Base-by-base conservation (phyloP, 306 rosid species). In the Corylus americana region DNA sequence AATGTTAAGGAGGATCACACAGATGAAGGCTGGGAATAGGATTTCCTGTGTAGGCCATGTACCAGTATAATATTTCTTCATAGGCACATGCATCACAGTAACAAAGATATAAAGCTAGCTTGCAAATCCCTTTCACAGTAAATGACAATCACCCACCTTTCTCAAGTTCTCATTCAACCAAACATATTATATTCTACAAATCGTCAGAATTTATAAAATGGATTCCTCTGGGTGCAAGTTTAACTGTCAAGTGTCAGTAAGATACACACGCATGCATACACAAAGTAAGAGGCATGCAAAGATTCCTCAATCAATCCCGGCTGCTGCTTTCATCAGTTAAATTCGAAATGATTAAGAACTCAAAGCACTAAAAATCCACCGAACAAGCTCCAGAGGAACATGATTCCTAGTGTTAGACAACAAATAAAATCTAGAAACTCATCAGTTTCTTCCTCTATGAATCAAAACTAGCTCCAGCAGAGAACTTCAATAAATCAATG, bases 401-500 rank as follows among this genome's bases (percentile, higher is more conserved):
- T 39, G 55, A 55, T 17, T 55, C 61, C 71, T 64, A 72, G 51
- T 42, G 75, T 76, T 68, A 57, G 75, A 71, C 70, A 55, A 76
- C 76, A 67, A 67, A 70, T 3, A 17, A 77, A 77, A 66, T 74
- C 82, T 35, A 70, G 68, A 74, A 49, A 54, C 77, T 68, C 85
- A 82, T 81, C 77, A 61, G 83, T 81, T 44, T 70, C 77, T 44
- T 70, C 77, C 83, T 74, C 63, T 73, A 73, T 16, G 55, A 83
- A 86, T 86, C 88, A 83, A 84, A 87, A 87, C 86, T 78, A 72
- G 77, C 83, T 77, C 86, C 55, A 81, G 55, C 78, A 86, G 81
- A 85, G 81, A 82, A 88, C 82, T 81, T 78, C 71, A 84, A 76
- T 80, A 75, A 86, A 89, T 76, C 20, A 87, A 47, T 55, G n/a